Conservation (phyloP, 1,139 yeast species). For the Lodderomyces jiufengensis region DNA sequence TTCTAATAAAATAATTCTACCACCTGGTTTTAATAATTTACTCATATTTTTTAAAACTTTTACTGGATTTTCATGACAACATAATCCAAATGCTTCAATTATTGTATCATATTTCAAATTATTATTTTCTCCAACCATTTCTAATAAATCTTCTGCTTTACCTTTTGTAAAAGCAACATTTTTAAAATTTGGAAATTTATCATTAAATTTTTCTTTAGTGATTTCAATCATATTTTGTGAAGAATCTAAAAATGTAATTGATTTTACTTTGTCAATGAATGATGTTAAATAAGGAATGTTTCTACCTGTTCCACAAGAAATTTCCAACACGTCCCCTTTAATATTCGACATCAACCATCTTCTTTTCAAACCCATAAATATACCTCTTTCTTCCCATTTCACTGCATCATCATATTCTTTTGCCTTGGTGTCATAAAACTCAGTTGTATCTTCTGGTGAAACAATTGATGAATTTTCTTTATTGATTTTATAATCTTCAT, state of each 20-base stretch:
- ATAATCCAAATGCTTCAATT: constrained; percentile 89
- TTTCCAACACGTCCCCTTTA: constrained; percentile 86
- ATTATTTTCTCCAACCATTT: constrained; percentile 41
- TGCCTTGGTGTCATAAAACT: constrained; percentile 77
- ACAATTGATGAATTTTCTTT: constrained; percentile 44
- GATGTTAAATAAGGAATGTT: constrained; percentile 63
- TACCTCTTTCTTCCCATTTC: constrained; percentile 79
- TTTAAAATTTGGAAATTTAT: constrained; percentile 59
- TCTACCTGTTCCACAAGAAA: constrained; percentile 95
- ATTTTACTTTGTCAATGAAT: constrained; percentile 55
- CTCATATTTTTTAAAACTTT: constrained; percentile 73
- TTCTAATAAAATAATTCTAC: constrained; percentile 80
- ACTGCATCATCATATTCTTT: constrained; percentile 77
- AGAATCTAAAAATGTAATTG: constrained; percentile 83
- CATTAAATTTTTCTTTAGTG: constrained; percentile 70
- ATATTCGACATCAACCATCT: constrained; percentile 79
- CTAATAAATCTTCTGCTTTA: constrained; percentile 78
- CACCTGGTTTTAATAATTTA: constrained; percentile 77
- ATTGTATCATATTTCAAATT: constrained; percentile 79
- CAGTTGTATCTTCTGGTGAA: constrained; percentile 78
- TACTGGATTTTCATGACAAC: constrained; percentile 94
- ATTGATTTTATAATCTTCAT: constrained; percentile 21
- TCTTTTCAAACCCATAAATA: constrained; percentile 79
- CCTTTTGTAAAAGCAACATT: constrained; percentile 87
- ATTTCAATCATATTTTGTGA: constrained; percentile 81